These are phyloP conservation scores for Maudiozyma turicensis DNA, from an alignment of 805 yeast genomes.

Conservation along the genomic window DNA sequence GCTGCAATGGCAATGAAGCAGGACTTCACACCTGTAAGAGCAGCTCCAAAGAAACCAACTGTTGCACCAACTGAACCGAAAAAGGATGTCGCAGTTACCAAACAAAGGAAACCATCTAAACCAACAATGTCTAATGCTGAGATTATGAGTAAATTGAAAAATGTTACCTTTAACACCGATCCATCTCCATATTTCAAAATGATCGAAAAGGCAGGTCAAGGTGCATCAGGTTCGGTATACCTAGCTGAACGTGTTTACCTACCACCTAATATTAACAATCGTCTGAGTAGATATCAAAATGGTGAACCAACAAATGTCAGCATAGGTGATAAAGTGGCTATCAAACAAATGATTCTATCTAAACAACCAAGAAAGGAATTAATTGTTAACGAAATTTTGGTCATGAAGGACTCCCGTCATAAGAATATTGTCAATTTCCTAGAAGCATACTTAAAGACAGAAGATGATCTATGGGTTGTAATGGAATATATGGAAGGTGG, in stretches of 20 bases:
- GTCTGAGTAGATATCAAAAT: slow-evolving; percentile 8
- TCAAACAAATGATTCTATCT: slow-evolving; percentile 88
- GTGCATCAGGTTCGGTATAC: slow-evolving; percentile 95
- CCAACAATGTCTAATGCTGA: slow-evolving; percentile 78
- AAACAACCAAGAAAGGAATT: slow-evolving; percentile 91
- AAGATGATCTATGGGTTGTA: slow-evolving; percentile 89
- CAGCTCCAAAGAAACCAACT: slow-evolving; percentile 27
- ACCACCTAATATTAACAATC: slow-evolving; percentile 17
- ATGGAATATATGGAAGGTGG: slow-evolving; percentile 99
- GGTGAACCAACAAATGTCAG: slow-evolving; percentile 16
- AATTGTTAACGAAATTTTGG: slow-evolving; percentile 89
- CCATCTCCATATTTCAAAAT: slow-evolving; percentile 77
- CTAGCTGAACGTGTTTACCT: slow-evolving; percentile 57
- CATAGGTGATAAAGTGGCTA: slow-evolving; percentile 70
- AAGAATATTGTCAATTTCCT: slow-evolving; percentile 89
- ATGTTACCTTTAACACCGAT: slow-evolving; percentile 74
- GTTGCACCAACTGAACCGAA: slow-evolving; percentile 8
- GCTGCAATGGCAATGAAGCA: slow-evolving; percentile 28
- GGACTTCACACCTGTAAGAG: slow-evolving; percentile 17
- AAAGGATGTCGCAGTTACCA: slow-evolving; percentile 27
- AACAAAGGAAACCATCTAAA: slow-evolving; percentile 40
- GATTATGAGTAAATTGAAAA: slow-evolving; percentile 65
- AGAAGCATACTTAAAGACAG: slow-evolving; percentile 77
- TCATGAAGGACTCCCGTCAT: slow-evolving; percentile 93
- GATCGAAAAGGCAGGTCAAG: slow-evolving; percentile 88